phyloP scores from a whole-genome alignment of 768 basidiomycete genomes.

The Albatrellus ellisii region DNA sequence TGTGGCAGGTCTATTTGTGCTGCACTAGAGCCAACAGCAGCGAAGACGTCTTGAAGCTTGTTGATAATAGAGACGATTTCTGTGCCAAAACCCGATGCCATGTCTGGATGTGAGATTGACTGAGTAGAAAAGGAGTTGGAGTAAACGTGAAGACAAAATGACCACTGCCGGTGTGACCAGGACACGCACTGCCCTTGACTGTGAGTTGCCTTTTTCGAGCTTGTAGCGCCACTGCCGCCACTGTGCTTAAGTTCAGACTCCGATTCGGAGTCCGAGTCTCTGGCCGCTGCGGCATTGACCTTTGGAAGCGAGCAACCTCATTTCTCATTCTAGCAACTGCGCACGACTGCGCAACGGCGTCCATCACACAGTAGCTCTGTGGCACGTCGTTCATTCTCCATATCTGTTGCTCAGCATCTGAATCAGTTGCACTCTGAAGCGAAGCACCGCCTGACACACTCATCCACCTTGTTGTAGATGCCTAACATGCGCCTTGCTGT shows the following conservation, averaged over 20 bases:
- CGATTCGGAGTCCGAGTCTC: no score
- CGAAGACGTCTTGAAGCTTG: conserved; percentile 87
- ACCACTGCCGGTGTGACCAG: background rate
- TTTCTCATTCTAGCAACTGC: no score
- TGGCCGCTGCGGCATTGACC: no score
- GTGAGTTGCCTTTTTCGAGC: background rate
- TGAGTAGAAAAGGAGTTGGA: conserved; percentile 4
- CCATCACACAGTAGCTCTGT: no score
- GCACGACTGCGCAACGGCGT: no score
- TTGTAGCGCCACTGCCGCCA: background rate
- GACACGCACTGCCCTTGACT: background rate
- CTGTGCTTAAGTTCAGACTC: background rate
- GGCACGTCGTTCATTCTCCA: no score
- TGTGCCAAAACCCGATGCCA: conserved; percentile 55
- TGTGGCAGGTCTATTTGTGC: conserved; percentile 81
- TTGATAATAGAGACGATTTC: conserved; percentile 77
- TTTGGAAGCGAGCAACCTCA: no score
- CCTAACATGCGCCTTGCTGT: no score
- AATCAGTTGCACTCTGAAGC: no score
- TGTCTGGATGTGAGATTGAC: conserved; percentile 13
- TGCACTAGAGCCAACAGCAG: conserved; percentile 66
- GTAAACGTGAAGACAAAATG: background rate
- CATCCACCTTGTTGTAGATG: no score
- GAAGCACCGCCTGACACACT: no score
- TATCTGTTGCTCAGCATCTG: no score